Evolutionary conservation across 139 green algal species (phyloP).

Genomic region (Helicosporidium sp.): DNA sequence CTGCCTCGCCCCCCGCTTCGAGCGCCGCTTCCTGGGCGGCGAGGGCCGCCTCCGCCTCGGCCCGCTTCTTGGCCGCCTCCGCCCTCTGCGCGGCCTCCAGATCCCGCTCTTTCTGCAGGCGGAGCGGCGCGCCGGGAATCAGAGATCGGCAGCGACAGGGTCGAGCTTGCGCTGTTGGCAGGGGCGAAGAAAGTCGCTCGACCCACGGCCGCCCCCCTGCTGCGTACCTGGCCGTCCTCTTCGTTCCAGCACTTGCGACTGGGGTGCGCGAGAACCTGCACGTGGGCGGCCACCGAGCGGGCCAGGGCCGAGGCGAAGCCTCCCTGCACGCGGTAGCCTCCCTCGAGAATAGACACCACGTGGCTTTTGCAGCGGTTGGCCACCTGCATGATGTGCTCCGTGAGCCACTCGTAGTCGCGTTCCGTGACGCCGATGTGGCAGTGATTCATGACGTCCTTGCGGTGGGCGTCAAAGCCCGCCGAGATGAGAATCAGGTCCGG

Average conservation of each 20-base stretch:
- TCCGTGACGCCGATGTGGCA: conserved; percentile 67
- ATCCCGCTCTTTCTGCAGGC: no score
- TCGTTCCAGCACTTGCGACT: conserved; percentile 24
- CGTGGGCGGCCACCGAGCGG: conserved; percentile 63
- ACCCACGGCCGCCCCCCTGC: neutral
- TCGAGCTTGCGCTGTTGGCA: no score
- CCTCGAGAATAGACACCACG: conserved; percentile 68
- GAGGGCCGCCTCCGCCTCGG: neutral
- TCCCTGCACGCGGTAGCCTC: conserved; percentile 75
- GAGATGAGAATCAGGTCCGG: conserved; percentile 78
- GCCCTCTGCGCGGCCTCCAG: neutral
- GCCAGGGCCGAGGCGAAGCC: conserved; percentile 57
- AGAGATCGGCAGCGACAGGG: no score
- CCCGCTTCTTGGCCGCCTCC: neutral
- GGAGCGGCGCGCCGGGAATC: no score
- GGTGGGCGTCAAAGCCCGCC: conserved; percentile 73
- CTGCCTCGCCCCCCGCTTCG: conserved; percentile 4
- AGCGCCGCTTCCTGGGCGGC: conserved; percentile 2
- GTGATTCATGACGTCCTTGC: conserved; percentile 69
- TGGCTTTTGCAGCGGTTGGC: conserved; percentile 38
- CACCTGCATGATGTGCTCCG: conserved; percentile 57
- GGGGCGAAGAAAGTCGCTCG: no score
- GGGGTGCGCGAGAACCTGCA: conserved; percentile 39
- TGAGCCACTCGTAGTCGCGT: conserved; percentile 76
- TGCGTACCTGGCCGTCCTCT: conserved; percentile 9